Conservation (phyloP, 2,329 filamentous ascomycete species). For the Furcasterigmium sp. region DNA sequence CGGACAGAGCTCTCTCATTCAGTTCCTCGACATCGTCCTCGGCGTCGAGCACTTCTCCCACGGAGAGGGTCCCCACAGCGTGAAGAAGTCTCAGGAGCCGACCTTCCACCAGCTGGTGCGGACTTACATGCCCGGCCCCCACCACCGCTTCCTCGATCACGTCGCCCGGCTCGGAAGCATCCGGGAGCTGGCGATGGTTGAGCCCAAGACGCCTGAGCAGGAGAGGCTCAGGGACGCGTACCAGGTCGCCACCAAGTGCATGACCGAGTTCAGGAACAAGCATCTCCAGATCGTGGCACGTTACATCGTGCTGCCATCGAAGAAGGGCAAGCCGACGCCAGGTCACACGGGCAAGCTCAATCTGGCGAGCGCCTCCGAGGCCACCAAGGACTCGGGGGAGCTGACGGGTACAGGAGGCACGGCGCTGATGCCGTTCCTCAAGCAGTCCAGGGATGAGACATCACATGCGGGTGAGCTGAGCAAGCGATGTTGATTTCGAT, state of each 20-base stretch:
- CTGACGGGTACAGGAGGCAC: slow-evolving; percentile 86
- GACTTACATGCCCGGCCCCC: slow-evolving; percentile 83
- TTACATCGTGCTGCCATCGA: slow-evolving; percentile 81
- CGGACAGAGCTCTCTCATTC: slow-evolving; percentile 86
- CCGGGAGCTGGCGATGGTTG: slow-evolving; percentile 56
- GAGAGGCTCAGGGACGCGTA: slow-evolving; percentile 43
- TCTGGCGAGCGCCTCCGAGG: slow-evolving; percentile 38
- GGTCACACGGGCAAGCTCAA: slow-evolving; percentile 22
- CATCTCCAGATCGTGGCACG: slow-evolving; percentile 86
- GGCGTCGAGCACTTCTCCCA: slow-evolving; percentile 67
- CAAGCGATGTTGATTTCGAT: no score
- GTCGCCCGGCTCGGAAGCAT: slow-evolving; percentile 69
- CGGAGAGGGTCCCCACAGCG: slow-evolving; percentile 14
- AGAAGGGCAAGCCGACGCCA: slow-evolving; percentile 25
- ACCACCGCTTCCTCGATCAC: slow-evolving; percentile 71
- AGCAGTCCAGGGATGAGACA: slow-evolving; percentile 84
- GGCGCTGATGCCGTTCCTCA: slow-evolving; percentile 80
- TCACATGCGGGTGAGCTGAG: slow-evolving; percentile 25
- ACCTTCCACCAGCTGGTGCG: slow-evolving; percentile 65
- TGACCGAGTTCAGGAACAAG: slow-evolving; percentile 73
- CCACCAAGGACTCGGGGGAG: slow-evolving; percentile 29
- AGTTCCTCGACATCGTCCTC: slow-evolving; percentile 85
- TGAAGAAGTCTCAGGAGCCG: slow-evolving; percentile 12
- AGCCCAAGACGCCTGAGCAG: slow-evolving; percentile 48
- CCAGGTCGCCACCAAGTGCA: slow-evolving; percentile 67